A percentile compares a stretch with the other conserved stretches of the same genome.
Conservation (phyloP, 129 eudicot species). For the Chrysanthemum seticuspe region DNA sequence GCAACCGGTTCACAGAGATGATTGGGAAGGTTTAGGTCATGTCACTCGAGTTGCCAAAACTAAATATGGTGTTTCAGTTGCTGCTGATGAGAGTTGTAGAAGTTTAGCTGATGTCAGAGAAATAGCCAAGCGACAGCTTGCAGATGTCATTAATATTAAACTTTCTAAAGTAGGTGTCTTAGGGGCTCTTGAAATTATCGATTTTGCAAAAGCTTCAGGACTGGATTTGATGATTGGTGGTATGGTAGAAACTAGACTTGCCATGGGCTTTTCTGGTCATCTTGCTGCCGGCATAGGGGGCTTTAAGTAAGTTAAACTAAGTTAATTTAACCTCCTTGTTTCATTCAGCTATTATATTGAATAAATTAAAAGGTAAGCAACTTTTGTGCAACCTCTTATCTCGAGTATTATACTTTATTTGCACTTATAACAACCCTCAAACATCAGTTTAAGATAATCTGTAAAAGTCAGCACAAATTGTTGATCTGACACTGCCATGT, state of each 20-base stretch:
- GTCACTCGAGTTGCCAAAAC: slow-evolving; percentile 64
- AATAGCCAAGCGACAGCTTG: slow-evolving; percentile 62
- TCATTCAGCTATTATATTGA: too few relatives aligned
- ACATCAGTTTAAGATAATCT: too few relatives aligned
- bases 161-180: slow-evolving; percentile 88
- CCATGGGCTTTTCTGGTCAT: slow-evolving; percentile 98
- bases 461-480: too few relatives aligned
- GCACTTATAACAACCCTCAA: too few relatives aligned
- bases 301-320: slow-evolving; percentile 65
- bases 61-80: slow-evolving; percentile 79
- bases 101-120: slow-evolving; percentile 68
- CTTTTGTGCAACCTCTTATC: too few relatives aligned
- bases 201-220: slow-evolving; percentile 68
- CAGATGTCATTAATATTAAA: slow-evolving; percentile 82
- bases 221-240: slow-evolving; percentile 93
- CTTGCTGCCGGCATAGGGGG: slow-evolving; percentile 96
- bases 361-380: too few relatives aligned
- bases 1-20: slow-evolving; percentile 97
- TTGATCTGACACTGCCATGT: too few relatives aligned
- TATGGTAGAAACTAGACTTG: slow-evolving; percentile 96
- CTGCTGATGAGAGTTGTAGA: slow-evolving; percentile 95
- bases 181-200: slow-evolving; percentile 86
- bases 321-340: not conserved
- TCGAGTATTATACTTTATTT: too few relatives aligned
- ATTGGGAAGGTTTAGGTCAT: slow-evolving; percentile 81